phyloP scores from a whole-genome alignment of 768 basidiomycete species.

The Trichaptum fuscoviolaceum region DNA sequence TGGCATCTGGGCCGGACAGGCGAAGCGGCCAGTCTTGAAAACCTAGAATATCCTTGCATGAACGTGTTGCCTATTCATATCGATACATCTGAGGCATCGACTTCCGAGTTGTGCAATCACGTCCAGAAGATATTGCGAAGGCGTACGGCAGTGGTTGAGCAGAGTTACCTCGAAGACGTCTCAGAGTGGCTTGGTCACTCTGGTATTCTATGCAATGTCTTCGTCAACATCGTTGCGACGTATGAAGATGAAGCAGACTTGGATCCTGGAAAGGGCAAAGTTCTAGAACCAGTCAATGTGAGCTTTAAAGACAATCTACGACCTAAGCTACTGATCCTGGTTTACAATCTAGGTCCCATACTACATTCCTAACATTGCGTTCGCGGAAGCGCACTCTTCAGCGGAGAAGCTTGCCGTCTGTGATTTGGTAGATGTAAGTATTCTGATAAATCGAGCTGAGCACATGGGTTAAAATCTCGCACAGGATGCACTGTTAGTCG shows the following conservation, averaged over 20 bases:
- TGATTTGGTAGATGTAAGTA: slow-evolving; percentile 22
- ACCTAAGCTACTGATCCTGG: background rate
- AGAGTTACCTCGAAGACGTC: slow-evolving; percentile 32
- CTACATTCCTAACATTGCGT: slow-evolving; percentile 23
- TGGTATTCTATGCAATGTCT: slow-evolving; percentile 35
- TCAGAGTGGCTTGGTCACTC: slow-evolving; percentile 31
- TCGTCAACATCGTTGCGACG: slow-evolving; percentile 35
- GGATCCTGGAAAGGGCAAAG: background rate
- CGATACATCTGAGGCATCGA: slow-evolving; percentile 12
- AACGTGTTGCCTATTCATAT: slow-evolving; percentile 38
- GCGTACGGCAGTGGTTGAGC: slow-evolving; percentile 36
- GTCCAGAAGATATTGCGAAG: slow-evolving; percentile 32
- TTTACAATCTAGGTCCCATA: slow-evolving; percentile 27
- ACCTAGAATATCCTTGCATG: slow-evolving; percentile 39
- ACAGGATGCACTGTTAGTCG: slow-evolving; percentile 31
- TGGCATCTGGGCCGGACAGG: slow-evolving; percentile 44
- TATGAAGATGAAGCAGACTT: slow-evolving; percentile 14
- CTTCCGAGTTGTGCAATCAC: slow-evolving; percentile 24
- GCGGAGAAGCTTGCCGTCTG: slow-evolving; percentile 15
- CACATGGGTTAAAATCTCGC: background rate
- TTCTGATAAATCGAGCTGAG: background rate
- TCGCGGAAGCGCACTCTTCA: slow-evolving; percentile 9
- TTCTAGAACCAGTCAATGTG: slow-evolving; percentile 33
- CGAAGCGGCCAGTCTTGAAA: slow-evolving; percentile 27
- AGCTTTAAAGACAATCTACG: slow-evolving; percentile 9